Base-by-base conservation (phyloP, 2,329 filamentous ascomycete genomes). In the Fusarium sp. region DNA sequence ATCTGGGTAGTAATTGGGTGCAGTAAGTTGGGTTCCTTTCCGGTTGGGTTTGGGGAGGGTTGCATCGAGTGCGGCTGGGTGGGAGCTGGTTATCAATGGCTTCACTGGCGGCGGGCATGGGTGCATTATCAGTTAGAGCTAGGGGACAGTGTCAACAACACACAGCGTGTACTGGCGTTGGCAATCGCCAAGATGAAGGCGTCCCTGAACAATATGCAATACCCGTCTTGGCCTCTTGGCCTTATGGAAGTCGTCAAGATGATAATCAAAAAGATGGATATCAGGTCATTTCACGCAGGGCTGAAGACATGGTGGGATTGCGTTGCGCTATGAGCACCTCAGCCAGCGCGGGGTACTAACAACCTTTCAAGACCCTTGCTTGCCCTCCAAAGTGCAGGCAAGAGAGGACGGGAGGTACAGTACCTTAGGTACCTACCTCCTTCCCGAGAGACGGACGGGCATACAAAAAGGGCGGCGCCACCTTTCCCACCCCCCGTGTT, bases 391-490 rank as follows among this genome's bases (percentile, higher is more conserved):
- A 52, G 47, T 50, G 40, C 40, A 45, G 42, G 22, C 24, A 22
- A 20, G 29, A 31, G 9, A 31, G 29, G n/a, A n/a, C n/a, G n/a
- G n/a, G 47, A 52, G 47, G 47, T 45, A 45, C 40, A 24, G 40
- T 45, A 45, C 11, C 20, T 11, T 24, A 45, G 42, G 42, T 45
- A 45, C 40, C 40, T 54, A 54, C 47, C 47, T 52, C 27, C 10
- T 20, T 54, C 27, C 47, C 47, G 6, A 52, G 47, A 54, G 45
- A 34, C 31, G n/a, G 35, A 47, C 38, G n/a, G 22, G 16, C 45
- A 50, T 54, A 31, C 47, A 54, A 54, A 54, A 54, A 54, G 27
- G 27, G 47, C 47, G 47, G 47, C 47, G 47, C 47, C 47, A 54
- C 47, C 47, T 54, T 27, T 29, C 27, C 47, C 24, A n/a, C 47